phyloP scores from a whole-genome alignment of 164 flowering plant genomes.

The Hamamelis virginiana region DNA sequence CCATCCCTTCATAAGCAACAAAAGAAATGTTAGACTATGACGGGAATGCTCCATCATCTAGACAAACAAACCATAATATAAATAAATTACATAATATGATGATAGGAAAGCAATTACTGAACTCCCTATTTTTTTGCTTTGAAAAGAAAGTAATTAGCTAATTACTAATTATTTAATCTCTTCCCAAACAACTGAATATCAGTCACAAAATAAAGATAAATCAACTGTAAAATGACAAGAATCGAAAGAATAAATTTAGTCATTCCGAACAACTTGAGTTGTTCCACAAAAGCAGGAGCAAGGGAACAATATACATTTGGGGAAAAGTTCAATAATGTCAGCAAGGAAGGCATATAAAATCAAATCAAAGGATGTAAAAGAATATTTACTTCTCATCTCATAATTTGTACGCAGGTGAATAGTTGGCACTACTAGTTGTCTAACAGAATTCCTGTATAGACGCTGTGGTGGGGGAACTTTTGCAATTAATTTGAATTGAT shows the following conservation, averaged over 20 bases:
- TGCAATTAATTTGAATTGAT: not conserved
- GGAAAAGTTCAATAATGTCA: not conserved
- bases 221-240: too few relatives aligned
- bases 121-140: not conserved
- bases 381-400: not conserved
- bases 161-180: too few relatives aligned
- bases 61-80: not conserved
- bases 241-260: too few relatives aligned
- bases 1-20: conserved; percentile 70
- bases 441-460: too few relatives aligned
- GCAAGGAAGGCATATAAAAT: too few relatives aligned
- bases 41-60: not conserved
- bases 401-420: not conserved
- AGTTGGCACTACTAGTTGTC: too few relatives aligned
- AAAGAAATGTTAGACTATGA: not conserved
- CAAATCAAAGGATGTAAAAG: not conserved
- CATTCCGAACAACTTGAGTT: too few relatives aligned
- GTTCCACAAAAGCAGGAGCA: not conserved
- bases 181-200: too few relatives aligned
- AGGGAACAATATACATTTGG: not conserved
- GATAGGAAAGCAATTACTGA: conserved; percentile 4
- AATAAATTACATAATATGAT: not conserved
- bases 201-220: too few relatives aligned
- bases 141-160: too few relatives aligned
- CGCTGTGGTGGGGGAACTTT: too few relatives aligned